A percentile compares a stretch with the other conserved stretches of the same genome.
Conservation (phyloP, 805 yeast genomes). For the Saturnispora sekii region DNA sequence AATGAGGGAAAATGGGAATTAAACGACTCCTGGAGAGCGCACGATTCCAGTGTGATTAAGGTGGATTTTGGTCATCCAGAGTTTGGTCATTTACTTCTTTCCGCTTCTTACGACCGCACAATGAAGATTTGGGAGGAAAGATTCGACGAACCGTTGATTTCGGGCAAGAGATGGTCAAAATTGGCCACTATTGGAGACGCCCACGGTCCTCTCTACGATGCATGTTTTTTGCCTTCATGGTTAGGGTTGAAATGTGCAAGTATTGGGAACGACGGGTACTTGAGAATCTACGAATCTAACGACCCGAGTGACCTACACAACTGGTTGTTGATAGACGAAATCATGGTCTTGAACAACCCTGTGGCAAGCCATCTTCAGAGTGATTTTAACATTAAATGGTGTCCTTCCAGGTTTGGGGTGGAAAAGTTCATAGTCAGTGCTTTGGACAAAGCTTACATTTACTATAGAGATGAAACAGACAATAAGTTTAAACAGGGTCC, state of each 20-base stretch:
- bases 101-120: slow-evolving; percentile 85
- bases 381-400: slow-evolving; percentile 82
- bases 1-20: slow-evolving; percentile 66
- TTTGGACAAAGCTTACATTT: slow-evolving; percentile 79
- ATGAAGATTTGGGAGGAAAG: slow-evolving; percentile 88
- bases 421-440: slow-evolving; percentile 82
- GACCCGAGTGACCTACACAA: slow-evolving; percentile 81
- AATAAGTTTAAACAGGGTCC: slow-evolving; percentile 45
- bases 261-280: slow-evolving; percentile 80
- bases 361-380: slow-evolving; percentile 78
- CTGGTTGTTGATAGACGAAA: slow-evolving; percentile 73
- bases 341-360: slow-evolving; percentile 53
- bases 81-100: slow-evolving; percentile 76
- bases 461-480: slow-evolving; percentile 38
- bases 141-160: slow-evolving; percentile 60
- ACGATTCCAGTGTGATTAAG: slow-evolving; percentile 76
- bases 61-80: slow-evolving; percentile 94
- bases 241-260: slow-evolving; percentile 75
- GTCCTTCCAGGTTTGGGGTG: slow-evolving; percentile 71
- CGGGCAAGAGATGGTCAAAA: slow-evolving; percentile 79
- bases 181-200: slow-evolving; percentile 75
- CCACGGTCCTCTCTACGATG: slow-evolving; percentile 80
- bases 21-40: slow-evolving; percentile 92
- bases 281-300: slow-evolving; percentile 76
- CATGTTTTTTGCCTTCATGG: slow-evolving; percentile 82